Conservation (phyloP, 2,329 filamentous ascomycete genomes). For the Coniochaeta prunicola region DNA sequence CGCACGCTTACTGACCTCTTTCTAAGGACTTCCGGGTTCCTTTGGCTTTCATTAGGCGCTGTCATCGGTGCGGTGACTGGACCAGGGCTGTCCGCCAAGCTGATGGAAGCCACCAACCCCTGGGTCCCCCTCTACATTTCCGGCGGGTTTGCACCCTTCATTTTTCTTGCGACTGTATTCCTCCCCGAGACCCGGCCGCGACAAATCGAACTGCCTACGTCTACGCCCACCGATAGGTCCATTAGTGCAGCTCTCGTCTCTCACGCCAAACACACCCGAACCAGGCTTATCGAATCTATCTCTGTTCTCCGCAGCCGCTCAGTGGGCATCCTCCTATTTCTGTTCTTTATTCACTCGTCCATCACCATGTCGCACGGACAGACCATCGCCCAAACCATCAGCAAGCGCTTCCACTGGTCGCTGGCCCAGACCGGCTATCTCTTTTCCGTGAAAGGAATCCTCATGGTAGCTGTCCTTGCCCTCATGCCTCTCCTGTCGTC, state of each 20-base stretch:
- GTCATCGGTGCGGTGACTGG: conserved; percentile 31
- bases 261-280: conserved; percentile 21
- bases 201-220: conserved; percentile 5
- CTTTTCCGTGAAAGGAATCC: conserved; percentile 30
- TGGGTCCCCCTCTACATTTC: conserved; percentile 33
- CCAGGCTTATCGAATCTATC: conserved; percentile 24
- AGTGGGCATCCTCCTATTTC: conserved; percentile 28
- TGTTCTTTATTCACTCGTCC: conserved; percentile 29
- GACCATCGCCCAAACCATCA: conserved; percentile 33
- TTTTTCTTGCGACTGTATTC: conserved; percentile 23
- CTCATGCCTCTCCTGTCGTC: conserved; percentile 26
- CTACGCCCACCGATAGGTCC: conserved; percentile 5
- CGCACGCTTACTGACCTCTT: not conserved
- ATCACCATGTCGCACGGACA: conserved; percentile 25
- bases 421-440: conserved; percentile 33
- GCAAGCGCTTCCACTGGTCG: conserved; percentile 35
- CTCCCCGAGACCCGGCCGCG: conserved; percentile 32
- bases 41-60: conserved; percentile 33
- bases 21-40: conserved; percentile 30
- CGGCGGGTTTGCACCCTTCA: conserved; percentile 20
- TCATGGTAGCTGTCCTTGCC: conserved; percentile 28
- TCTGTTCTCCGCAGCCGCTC: conserved; percentile 26
- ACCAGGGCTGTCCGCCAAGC: conserved; percentile 27
- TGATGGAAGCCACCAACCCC: conserved; percentile 30
- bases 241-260: conserved; percentile 15